These are phyloP conservation scores for Telfairia occidentalis DNA, from an alignment of 331 rosid species.

Conservation along the genomic window DNA sequence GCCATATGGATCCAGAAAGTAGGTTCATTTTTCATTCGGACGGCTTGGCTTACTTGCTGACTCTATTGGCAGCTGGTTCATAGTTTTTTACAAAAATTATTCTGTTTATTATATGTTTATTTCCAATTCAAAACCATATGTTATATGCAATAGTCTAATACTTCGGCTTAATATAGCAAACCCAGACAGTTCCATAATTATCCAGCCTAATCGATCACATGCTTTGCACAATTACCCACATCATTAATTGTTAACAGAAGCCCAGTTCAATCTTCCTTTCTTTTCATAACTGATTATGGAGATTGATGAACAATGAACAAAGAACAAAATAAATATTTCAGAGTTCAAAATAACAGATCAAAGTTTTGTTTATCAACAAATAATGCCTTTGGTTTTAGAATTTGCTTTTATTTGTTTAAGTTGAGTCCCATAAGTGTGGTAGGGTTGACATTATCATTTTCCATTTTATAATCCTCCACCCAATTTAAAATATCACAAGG, in stretches of 20 bases:
- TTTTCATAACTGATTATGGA: neutral
- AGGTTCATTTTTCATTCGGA: neutral
- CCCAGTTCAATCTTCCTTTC: neutral
- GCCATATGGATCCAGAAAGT: neutral
- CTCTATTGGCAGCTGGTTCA: conserved; percentile 3
- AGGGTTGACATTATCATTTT: neutral
- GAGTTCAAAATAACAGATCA: neutral
- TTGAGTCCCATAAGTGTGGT: neutral
- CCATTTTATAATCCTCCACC: neutral
- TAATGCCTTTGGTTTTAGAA: neutral
- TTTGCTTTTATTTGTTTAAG: neutral
- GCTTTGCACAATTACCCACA: neutral
- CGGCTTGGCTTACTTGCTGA: conserved; percentile 8
- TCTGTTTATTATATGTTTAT: neutral
- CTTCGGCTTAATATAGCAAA: neutral
- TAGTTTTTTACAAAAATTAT: neutral
- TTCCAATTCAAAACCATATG: neutral
- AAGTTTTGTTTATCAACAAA: neutral
- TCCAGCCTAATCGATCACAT: neutral
- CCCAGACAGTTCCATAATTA: neutral
- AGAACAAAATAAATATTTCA: neutral
- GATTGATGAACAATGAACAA: neutral
- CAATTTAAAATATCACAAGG: neutral
- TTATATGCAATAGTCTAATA: neutral
- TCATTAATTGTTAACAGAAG: neutral